Evolutionary conservation across 208 protist genomes (phyloP).

Genomic region (Crithidia bombi): DNA sequence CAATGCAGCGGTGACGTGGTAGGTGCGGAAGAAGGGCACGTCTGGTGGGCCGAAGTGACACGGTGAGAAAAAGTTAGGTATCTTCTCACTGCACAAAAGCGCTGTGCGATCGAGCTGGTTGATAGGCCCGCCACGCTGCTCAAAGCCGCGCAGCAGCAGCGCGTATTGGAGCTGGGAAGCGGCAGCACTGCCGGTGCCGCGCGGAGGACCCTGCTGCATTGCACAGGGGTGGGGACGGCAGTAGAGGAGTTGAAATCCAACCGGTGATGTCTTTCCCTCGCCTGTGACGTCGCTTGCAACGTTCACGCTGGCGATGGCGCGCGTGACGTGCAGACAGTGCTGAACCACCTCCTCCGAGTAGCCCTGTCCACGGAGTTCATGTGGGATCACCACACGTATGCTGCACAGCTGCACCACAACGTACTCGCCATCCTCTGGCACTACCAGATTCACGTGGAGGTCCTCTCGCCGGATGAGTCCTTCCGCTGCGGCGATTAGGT

Average conservation of each 20-base stretch:
- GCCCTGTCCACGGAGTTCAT: not conserved
- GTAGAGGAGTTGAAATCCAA: conserved; percentile 33
- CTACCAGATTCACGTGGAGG: conserved; percentile 9
- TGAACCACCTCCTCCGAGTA: conserved; percentile 23
- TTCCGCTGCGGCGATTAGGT: conserved; percentile 41
- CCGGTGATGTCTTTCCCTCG: not conserved
- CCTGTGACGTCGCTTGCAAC: not conserved
- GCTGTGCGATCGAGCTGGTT: conserved; percentile 45
- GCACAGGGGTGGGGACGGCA: conserved; percentile 26
- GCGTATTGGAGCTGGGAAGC: conserved; percentile 66
- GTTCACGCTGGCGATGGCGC: conserved; percentile 31
- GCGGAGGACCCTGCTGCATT: not conserved
- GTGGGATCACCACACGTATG: conserved; percentile 31
- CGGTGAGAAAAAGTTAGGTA: conserved; percentile 81
- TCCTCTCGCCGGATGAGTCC: conserved; percentile 22
- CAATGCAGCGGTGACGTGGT: conserved; percentile 68
- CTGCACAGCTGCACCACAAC: conserved; percentile 68
- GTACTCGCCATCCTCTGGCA: conserved; percentile 33
- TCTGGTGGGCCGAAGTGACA: conserved; percentile 57
- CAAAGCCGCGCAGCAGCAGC: conserved; percentile 66
- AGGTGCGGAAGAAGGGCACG: conserved; percentile 62
- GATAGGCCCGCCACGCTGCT: conserved; percentile 25
- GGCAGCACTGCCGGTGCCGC: not conserved
- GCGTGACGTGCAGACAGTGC: conserved; percentile 37
- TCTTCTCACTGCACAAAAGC: conserved; percentile 25